These are phyloP conservation scores for Arachnomyces sp. DNA, from an alignment of 2,329 filamentous ascomycete species.

Conservation along the genomic window DNA sequence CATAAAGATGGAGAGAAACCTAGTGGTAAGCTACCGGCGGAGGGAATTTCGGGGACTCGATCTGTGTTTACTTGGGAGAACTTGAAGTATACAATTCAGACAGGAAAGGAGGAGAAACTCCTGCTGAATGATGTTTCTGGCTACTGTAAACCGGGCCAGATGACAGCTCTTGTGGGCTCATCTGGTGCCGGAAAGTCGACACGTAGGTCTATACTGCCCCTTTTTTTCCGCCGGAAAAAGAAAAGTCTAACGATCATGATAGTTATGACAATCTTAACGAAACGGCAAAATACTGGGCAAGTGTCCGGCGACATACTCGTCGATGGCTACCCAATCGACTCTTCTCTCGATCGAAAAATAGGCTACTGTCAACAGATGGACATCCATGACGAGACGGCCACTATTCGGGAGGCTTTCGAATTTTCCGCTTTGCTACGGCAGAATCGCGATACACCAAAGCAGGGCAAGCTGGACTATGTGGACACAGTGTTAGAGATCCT, in stretches of 20 bases:
- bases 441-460: conserved; percentile 37
- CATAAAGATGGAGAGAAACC: conserved; percentile 14
- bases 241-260: conserved; percentile 43
- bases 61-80: conserved; percentile 60
- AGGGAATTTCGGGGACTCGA: conserved; percentile 42
- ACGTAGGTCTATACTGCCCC: conserved; percentile 14
- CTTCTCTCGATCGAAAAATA: conserved; percentile 56
- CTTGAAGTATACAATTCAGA: conserved; percentile 58
- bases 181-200: conserved; percentile 62
- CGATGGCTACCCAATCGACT: conserved; percentile 49
- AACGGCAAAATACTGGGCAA: conserved; percentile 55
- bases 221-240: conserved; percentile 6
- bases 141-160: conserved; percentile 64
- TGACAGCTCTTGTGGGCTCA: conserved; percentile 70
- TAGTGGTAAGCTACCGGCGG: conserved; percentile 18
- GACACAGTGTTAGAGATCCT: conserved; percentile 53
- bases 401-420: conserved; percentile 55
- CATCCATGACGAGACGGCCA: conserved; percentile 57
- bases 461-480: conserved; percentile 55
- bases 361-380: conserved; percentile 63
- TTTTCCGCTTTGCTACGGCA: conserved; percentile 57
- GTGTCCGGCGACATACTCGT: conserved; percentile 56
- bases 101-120: conserved; percentile 47
- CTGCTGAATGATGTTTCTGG: conserved; percentile 60
- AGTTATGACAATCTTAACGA: conserved; percentile 62